Evolutionary conservation across 2,329 filamentous ascomycete genomes (phyloP).

Genomic region (Botryotinia calthae): DNA sequence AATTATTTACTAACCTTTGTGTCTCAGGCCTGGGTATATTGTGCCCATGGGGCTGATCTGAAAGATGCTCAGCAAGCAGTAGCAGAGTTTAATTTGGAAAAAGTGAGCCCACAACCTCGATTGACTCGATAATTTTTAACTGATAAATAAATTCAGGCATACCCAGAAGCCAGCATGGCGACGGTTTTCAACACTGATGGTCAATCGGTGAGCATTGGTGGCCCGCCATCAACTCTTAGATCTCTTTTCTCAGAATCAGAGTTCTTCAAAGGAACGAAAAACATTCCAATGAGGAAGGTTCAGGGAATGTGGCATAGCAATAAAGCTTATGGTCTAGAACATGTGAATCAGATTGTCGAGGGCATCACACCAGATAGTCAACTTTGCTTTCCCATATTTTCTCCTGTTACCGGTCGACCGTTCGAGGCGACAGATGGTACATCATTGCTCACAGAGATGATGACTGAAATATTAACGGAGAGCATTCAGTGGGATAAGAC

Average conservation of each 20-base stretch:
- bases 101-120: neutral
- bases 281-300: neutral
- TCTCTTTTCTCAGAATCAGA: neutral
- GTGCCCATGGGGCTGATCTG: neutral
- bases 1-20: neutral
- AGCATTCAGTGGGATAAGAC: neutral
- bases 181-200: neutral
- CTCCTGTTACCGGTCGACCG: neutral
- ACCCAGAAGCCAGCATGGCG: neutral
- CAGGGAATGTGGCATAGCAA: neutral
- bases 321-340: neutral
- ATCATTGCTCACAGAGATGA: slow-evolving; percentile 1
- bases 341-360: neutral
- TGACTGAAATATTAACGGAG: neutral
- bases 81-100: neutral
- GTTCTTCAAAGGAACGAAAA: neutral
- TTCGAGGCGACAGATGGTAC: neutral
- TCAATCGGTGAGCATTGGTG: neutral
- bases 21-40: neutral
- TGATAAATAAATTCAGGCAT: neutral
- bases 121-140: neutral
- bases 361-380: neutral
- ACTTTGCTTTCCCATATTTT: neutral
- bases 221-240: neutral
- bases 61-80: neutral